phyloP scores from a whole-genome alignment of 345 rosid species.

The Eucalyptus tenuipes region DNA sequence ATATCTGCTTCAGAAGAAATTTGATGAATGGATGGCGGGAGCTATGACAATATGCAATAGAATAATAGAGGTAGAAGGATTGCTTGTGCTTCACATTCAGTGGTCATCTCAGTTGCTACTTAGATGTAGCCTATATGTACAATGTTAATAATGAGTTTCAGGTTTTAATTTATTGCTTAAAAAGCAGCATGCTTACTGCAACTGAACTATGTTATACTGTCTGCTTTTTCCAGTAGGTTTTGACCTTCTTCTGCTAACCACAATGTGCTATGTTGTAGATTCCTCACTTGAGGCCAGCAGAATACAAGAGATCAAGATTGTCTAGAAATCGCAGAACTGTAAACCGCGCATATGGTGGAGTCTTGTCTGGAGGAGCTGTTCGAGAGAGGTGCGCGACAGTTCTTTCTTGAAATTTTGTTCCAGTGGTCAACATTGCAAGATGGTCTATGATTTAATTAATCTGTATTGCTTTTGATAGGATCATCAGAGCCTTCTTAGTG shows the following conservation, averaged over 20 bases:
- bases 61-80: background rate
- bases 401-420: background rate
- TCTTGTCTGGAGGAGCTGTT: constrained; percentile 42
- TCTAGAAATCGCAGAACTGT: background rate
- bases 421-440: background rate
- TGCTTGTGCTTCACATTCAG: background rate
- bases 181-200: background rate
- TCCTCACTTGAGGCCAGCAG: constrained; percentile 26
- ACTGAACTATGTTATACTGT: background rate
- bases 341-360: constrained; percentile 2
- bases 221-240: background rate
- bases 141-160: background rate
- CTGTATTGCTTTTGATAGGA: constrained; percentile 10
- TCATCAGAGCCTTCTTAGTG: constrained; percentile 53
- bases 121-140: background rate
- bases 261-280: constrained; percentile 21
- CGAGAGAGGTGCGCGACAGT: constrained; percentile 43
- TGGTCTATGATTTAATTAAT: background rate
- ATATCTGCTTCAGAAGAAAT: background rate
- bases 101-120: background rate
- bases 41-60: background rate
- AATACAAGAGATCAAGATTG: background rate
- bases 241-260: background rate
- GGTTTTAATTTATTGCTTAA: background rate
- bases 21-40: background rate